Evolutionary conservation across 176 grass and related monocot genomes (phyloP), one percentile per base, ranked within the genome.

Genomic region (Avena sativa): DNA sequence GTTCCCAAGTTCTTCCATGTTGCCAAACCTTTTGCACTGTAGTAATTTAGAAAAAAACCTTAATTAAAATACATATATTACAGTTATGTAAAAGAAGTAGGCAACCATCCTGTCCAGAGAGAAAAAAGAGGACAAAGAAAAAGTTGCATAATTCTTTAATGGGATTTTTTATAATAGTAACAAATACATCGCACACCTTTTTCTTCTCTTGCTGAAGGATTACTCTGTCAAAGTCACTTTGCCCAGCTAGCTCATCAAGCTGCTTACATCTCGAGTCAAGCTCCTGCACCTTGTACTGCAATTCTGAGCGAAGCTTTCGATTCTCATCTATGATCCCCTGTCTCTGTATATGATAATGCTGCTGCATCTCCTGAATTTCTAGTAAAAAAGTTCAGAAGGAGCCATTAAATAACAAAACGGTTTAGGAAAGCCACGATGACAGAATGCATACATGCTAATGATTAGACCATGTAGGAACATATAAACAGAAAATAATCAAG

Each of bases 341-440:
- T 43, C 40, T 43, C 40, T 43, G 40, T 43, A 43, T 43, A 43
- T 43, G 40, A 43, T 43, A 43, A 43, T 43, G 40, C 40, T 43
- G 40, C 40, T 90, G 49, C 44, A 98, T 95, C 91, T 95, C 91
- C 28, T 51, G 81, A 62, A 98, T 98, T 85, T 98, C 95, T 97
- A 87, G 60, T 71, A 43, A 43, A 6, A 43, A 43, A 43, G 40
- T 43, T 43, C 40, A 43, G 40, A 43, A 43, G 40, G 40, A 6
- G 6, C 40, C 40, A 43, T 43, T 43, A 43, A 6, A 43, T 43
- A 43, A 7, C 40, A 43, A 6, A 43, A 43, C 40, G 40, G 40
- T 43, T 43, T 43, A 43, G 6, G 40, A 6, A 43, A 43, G 40
- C 40, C 40, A 43, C 40, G 40, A 43, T 43, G 6, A 43, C 5